Percentiles rank a stretch among this genome's conserved stretches.
These are phyloP conservation scores for Pochonia chlamydosporia DNA, from an alignment of 2,329 filamentous ascomycete genomes.

Conservation along the genomic window DNA sequence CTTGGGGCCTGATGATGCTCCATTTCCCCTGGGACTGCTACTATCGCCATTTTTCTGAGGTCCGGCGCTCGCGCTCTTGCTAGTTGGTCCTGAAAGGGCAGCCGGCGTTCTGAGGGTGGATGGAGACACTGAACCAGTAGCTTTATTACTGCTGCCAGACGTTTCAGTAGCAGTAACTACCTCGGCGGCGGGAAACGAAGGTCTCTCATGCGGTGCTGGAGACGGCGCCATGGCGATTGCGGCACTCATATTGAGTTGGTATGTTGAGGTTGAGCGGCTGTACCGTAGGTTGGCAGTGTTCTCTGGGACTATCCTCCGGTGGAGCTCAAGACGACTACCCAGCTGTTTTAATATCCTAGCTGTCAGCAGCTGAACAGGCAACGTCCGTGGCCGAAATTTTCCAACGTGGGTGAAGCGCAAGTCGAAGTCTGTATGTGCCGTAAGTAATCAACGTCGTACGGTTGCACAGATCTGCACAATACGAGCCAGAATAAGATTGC, in stretches of 20 bases:
- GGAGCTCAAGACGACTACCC: neutral
- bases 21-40: constrained; percentile 44
- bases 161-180: constrained; percentile 17
- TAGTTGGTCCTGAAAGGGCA: constrained; percentile 18
- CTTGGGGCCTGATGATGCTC: constrained; percentile 35
- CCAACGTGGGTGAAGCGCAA: neutral
- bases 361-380: neutral
- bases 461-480: no score
- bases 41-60: constrained; percentile 45
- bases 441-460: no score
- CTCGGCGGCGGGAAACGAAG: constrained; percentile 46
- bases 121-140: constrained; percentile 27
- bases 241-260: constrained; percentile 55
- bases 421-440: neutral
- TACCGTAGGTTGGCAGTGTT: neutral
- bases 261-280: no score
- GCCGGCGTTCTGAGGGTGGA: constrained; percentile 37
- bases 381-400: neutral
- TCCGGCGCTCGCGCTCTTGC: constrained; percentile 31
- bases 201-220: constrained; percentile 60
- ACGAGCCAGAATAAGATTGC: no score
- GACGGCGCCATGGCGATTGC: constrained; percentile 64
- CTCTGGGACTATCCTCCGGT: neutral
- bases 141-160: constrained; percentile 5
- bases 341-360: neutral